Evolutionary conservation across 2,329 filamentous ascomycete genomes (phyloP).

Genomic region (Penicillium sclerotigenum): DNA sequence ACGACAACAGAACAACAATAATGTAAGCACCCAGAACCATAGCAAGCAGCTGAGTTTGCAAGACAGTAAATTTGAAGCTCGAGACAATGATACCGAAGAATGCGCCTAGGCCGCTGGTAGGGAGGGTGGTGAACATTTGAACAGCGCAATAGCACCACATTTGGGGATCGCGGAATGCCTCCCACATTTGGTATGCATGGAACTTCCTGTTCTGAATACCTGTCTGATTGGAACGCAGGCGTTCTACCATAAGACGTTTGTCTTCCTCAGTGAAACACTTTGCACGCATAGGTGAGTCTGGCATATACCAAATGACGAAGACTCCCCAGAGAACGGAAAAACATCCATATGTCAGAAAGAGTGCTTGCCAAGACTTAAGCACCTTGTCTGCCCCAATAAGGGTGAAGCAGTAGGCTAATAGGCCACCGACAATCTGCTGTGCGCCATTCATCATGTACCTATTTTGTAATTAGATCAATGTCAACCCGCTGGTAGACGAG

Average conservation of each 20-base stretch:
- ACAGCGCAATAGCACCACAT: conserved; percentile 64
- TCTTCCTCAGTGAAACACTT: conserved; percentile 66
- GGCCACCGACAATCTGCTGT: conserved; percentile 69
- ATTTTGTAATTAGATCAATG: neutral
- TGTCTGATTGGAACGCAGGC: conserved; percentile 59
- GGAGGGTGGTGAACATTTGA: conserved; percentile 68
- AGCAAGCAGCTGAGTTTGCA: conserved; percentile 69
- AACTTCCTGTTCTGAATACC: conserved; percentile 59
- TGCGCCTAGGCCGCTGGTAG: conserved; percentile 68
- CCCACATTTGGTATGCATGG: conserved; percentile 52
- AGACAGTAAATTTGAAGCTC: conserved; percentile 61
- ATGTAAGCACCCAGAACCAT: conserved; percentile 73
- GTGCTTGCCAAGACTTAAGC: conserved; percentile 64
- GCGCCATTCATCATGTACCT: conserved; percentile 72
- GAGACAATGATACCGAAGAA: conserved; percentile 74
- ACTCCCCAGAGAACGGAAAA: conserved; percentile 62
- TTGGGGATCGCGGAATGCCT: conserved; percentile 64
- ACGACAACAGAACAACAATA: conserved; percentile 64
- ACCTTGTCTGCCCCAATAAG: conserved; percentile 51
- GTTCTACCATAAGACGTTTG: conserved; percentile 62
- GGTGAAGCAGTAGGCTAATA: conserved; percentile 58
- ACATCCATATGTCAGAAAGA: conserved; percentile 65
- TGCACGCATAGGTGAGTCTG: conserved; percentile 68
- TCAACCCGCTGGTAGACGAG: accelerated
- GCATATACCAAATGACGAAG: conserved; percentile 63